Base-by-base conservation (phyloP, 495 filamentous ascomycete species). In the Aeminium ludgeri region DNA sequence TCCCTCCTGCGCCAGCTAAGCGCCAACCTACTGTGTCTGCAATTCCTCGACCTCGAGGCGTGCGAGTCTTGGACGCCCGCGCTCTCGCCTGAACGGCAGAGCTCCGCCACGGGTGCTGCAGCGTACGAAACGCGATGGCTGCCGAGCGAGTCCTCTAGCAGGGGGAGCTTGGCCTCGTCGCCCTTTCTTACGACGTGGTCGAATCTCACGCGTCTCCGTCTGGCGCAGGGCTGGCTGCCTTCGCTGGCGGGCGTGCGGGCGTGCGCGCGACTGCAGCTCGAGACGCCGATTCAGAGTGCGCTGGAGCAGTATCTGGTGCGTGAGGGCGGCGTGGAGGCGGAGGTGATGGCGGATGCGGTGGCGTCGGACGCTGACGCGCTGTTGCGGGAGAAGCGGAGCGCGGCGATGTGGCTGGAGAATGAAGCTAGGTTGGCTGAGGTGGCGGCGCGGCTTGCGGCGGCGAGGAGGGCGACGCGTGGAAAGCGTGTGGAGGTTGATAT, bases 1-100 rank as follows among this genome's bases (percentile, higher is more conserved):
- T 59, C 65, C 30, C 60, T 89, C 2, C 59, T 92, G 2, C 69
- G 76, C n/a, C 68, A 71, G 10, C 64, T 94, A 0, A 79, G 77
- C 39, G 65, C 64, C 19, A 62, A 59, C 10, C 69, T 80, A 0
- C 82, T 85, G 52, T 69, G 73, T 34, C 64, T 94, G 1, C 71
- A 82, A 55, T 86, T 76, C 59, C 67, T 94, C 0, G 83, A 89
- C 53, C 59, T 94, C 11, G 80, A 80, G 43, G 84, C 82, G 12
- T 93, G 85, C 55, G 59, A 57, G 0, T 64, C 68, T 12, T 94
- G 86, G 86, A 53, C 72, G 23, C 56, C 60, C 3, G 80, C 80
- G 1, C 56, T 92, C 7, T 25, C 44, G n/a, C n/a, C n/a, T n/a
- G n/a, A n/a, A n/a, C n/a, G n/a, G n/a, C n/a, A n/a, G n/a, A n/a